Base-by-base conservation (phyloP, 2,329 filamentous ascomycete genomes). In the Elsinoe necatrix region DNA sequence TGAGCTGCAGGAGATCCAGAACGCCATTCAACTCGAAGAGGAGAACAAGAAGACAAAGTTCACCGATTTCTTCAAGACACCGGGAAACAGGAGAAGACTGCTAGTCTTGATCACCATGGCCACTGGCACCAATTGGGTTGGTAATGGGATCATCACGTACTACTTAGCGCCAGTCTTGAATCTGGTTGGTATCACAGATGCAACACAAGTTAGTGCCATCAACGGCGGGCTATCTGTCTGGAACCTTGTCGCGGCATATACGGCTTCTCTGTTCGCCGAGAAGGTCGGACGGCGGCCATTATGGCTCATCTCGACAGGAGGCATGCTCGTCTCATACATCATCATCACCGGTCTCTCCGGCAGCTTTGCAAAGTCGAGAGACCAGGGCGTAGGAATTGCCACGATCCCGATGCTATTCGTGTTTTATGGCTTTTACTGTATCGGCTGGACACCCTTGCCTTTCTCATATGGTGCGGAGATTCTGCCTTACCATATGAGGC, bases 1-100 rank as follows among this genome's bases (percentile, higher is more conserved):
- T 66, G 81, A 87, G 67, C 84, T 76, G 66, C 77, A 77, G 54
- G 83, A 87, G 70, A 87, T 87, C 69, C 79, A 78, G 64, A 77
- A 84, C 64, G 84, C 82, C 11, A 79, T 86, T 56, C 70, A 73
- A 54, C 70, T 83, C 58, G 83, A 86, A 63, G 72, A 73, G 18
- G 29, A n/a, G 23, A 42, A 55, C 56, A 70, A 73, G 57, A 45
- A 45, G 42, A 74, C 68, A 54, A 70, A 72, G 9, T 79, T 76
- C 43, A 77, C 72, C 59, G 86, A 84, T 67, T 60, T 78, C 16
- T 81, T 85, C 65, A 83, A 86, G 62, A 76, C 73, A 3, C 70
- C 71, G 25, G 78, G 75, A 31, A 81, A 81, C 63, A 72, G 78
- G 27, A 74, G 76, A 59, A 72, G 79, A 25, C 68, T 79, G 23